Evolutionary conservation across 2,329 filamentous ascomycete genomes (phyloP), one percentile per base, ranked within the genome.

Genomic region (Cercospora sesami): DNA sequence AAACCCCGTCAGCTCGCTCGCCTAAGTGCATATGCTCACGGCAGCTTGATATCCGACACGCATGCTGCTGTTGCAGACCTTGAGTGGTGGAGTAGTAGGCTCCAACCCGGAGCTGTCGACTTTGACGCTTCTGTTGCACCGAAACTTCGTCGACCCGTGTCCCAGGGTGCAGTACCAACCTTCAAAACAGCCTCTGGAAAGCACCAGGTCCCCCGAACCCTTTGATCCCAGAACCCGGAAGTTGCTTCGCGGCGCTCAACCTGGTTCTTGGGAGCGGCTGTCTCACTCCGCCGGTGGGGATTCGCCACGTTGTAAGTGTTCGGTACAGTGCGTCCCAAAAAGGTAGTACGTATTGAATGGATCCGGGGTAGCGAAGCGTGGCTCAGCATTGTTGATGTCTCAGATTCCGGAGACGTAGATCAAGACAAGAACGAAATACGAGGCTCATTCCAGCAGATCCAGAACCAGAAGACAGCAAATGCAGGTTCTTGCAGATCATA

Each of bases 21-120:
- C n/a, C 53, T 60, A 61, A 18, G 36, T 61, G 59, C 59, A 48
- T 61, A 30, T 45, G 23, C 59, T 48, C 59, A 28, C 59, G 36
- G 59, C 59, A 39, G 1, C 59, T 28, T 14, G 59, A 28, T n/a
- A 28, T 28, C 33, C 59, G 59, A 42, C 36, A 61, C 59, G 59
- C 59, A 61, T 36, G 23, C 9, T n/a, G 53, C 23, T 58, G 53
- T 28, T 10, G 23, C 53, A 48, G 26, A 51, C 45, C 12, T 51
- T 5, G 21, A 61, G 33, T 42, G 33, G 30, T 21, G 33, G 18
- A 14, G 59, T 28, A 42, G 31, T 42, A 23, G 21, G 59, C 31
- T 57, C n/a, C 53, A 57, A 26, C 53, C 16, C 21, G 23, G 53
- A 26, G 23, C 53, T 58, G 26, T 28, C 30, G 30, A 31, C 26